Percentiles rank a stretch among this genome's conserved stretches.
Evolutionary conservation across 2,329 filamentous ascomycete genomes (phyloP).

Genomic region (Xylariaceae sp.): DNA sequence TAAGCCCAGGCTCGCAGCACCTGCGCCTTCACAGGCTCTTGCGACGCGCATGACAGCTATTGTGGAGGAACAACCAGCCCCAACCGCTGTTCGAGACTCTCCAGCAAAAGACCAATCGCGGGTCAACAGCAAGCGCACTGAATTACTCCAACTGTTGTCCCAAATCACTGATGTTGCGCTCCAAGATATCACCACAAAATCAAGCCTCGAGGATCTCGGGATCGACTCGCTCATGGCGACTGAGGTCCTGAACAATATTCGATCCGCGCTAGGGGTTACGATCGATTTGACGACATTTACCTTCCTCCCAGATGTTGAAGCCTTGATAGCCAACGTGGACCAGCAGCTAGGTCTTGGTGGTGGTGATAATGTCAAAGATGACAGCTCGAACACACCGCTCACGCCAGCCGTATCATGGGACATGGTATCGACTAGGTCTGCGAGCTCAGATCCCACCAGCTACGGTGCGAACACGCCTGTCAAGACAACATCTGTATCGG

Average conservation of each 20-base stretch:
- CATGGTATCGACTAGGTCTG: no score
- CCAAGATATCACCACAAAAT: slow-evolving; percentile 11
- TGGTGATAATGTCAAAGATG: slow-evolving; percentile 2
- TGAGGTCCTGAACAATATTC: slow-evolving; percentile 20
- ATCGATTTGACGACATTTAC: slow-evolving; percentile 18
- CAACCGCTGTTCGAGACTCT: neutral
- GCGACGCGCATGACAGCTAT: no score
- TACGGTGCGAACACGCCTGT: no score
- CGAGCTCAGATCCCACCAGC: no score
- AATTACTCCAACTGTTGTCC: slow-evolving; percentile 16
- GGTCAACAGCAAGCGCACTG: slow-evolving; percentile 6
- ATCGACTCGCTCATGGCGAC: slow-evolving; percentile 22
- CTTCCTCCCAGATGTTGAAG: slow-evolving; percentile 10
- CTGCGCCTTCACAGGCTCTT: no score
- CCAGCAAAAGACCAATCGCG: no score
- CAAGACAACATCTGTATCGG: no score
- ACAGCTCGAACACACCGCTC: no score
- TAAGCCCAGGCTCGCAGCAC: no score
- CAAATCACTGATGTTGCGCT: slow-evolving; percentile 19
- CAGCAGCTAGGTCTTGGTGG: slow-evolving; percentile 6
- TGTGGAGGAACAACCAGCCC: neutral
- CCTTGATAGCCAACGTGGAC: slow-evolving; percentile 13
- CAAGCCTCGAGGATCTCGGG: slow-evolving; percentile 14
- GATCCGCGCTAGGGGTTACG: slow-evolving; percentile 6
- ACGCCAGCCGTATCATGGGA: slow-evolving; percentile 1